These are phyloP conservation scores for Saturnispora diversa DNA, from an alignment of 805 yeast genomes.

Conservation along the genomic window DNA sequence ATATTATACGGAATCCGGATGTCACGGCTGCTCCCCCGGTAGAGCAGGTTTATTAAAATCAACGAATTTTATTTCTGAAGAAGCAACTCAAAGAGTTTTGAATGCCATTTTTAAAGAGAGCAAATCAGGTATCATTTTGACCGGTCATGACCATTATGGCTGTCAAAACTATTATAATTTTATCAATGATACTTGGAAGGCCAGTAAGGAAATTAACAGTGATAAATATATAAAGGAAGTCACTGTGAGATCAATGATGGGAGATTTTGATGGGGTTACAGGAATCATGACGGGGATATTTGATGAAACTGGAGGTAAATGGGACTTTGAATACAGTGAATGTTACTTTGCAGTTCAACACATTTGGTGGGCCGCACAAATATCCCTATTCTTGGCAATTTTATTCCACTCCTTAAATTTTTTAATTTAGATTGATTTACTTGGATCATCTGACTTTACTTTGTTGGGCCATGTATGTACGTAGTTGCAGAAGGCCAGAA, in stretches of 20 bases:
- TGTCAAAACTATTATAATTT: conserved; percentile 64
- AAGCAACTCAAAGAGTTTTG: conserved; percentile 59
- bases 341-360: conserved; percentile 87
- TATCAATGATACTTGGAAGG: conserved; percentile 45
- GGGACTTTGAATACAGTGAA: conserved; percentile 63
- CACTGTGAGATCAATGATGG: conserved; percentile 93
- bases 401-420: conserved; percentile 29
- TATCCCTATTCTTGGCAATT: conserved; percentile 36
- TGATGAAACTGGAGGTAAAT: conserved; percentile 32
- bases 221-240: conserved; percentile 54
- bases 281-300: conserved; percentile 77
- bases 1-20: conserved; percentile 47
- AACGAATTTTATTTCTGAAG: conserved; percentile 74
- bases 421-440: not conserved
- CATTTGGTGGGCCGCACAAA: conserved; percentile 89
- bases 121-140: conserved; percentile 70
- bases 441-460: too few species aligned
- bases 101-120: conserved; percentile 60
- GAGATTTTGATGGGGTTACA: conserved; percentile 84
- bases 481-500: not conserved
- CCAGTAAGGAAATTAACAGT: conserved; percentile 36
- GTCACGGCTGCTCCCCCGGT: conserved; percentile 47
- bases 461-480: too few species aligned
- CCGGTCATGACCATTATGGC: conserved; percentile 97
- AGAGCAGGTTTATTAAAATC: conserved; percentile 66